Evolutionary conservation across 352 stramenopile species (phyloP), one percentile per base, ranked within the genome.

Genomic region (Thalassiosira mediterranea): DNA sequence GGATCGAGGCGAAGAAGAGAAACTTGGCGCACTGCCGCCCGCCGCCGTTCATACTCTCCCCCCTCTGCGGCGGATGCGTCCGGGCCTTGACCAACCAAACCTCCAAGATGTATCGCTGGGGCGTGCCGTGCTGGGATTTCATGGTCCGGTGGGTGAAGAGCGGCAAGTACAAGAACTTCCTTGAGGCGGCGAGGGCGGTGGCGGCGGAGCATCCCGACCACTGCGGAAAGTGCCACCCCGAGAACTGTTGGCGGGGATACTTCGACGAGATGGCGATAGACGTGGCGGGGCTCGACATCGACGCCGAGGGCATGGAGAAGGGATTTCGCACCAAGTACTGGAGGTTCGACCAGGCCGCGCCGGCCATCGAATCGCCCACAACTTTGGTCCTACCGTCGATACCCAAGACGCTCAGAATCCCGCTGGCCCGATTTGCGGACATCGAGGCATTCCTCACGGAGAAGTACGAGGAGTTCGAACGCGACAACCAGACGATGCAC

Each of bases 391-490:
- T 70, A 15, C 44, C 44, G 17, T 60, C 60, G 31, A 29, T 70
- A 15, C 31, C 60, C 26, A 21, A 29, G 25, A 13, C 23, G 13
- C 23, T 60, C 52, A 28, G 60, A 37, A 60, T 70, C 1, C 60
- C 60, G 15, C 17, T 32, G 4, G 8, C n/a, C 25, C 23, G 42
- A 29, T 26, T 49, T 21, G n/a, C 37, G 4, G 49, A 73, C 2
- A 47, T 73, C 11, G 32, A 56, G 44, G 51, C n/a, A 17, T 73
- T 46, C 42, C 49, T 73, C 11, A 32, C 31, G 0, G 34, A 73
- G 51, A 46, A 44, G 19, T 32, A 66, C 5, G 44, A 64, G 48
- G 49, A 25, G 10, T n/a, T 23, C 40, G 49, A 58, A 58, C n/a
- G 5, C 25, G 26, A 28, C 21, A 51, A 51, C 25, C 34, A 52